Evolutionary conservation across 2,329 filamentous ascomycete genomes (phyloP).

Genomic region (Fusarium mundagurra): DNA sequence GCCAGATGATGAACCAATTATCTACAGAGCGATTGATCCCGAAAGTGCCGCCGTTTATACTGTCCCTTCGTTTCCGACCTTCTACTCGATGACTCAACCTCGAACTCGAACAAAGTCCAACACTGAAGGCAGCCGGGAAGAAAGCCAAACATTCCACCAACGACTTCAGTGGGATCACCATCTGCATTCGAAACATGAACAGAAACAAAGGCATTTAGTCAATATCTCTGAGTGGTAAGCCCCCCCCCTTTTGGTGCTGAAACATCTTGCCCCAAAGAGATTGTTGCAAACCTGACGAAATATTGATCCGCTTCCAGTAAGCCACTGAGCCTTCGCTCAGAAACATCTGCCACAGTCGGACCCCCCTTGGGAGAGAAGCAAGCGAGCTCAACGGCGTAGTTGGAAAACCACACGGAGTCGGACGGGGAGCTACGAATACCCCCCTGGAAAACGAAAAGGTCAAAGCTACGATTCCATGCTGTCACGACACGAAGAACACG

Average conservation of each 20-base stretch:
- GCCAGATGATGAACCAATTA: rapidly evolving
- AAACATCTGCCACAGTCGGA: rapidly evolving
- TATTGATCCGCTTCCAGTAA: not conserved
- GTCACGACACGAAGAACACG: rapidly evolving
- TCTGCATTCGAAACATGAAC: rapidly evolving
- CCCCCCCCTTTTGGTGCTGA: not conserved
- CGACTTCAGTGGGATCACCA: rapidly evolving
- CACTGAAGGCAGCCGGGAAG: rapidly evolving
- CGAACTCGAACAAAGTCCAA: not conserved
- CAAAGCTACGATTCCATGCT: too few species aligned
- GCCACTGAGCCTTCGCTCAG: rapidly evolving
- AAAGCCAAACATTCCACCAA: rapidly evolving
- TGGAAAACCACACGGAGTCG: rapidly evolving
- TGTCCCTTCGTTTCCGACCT: rapidly evolving
- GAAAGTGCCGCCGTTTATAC: too few species aligned
- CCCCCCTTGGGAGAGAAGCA: rapidly evolving
- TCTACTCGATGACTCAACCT: not conserved
- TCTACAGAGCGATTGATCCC: not conserved
- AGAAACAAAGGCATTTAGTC: rapidly evolving
- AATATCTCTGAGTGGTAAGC: not conserved
- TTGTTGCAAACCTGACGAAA: not conserved
- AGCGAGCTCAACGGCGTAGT: not conserved
- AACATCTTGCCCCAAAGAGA: too few species aligned
- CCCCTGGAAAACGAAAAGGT: too few species aligned
- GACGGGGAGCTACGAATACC: not conserved